Evolutionary conservation across 768 basidiomycete species (phyloP).

Genomic region (Kwoniella europaea): DNA sequence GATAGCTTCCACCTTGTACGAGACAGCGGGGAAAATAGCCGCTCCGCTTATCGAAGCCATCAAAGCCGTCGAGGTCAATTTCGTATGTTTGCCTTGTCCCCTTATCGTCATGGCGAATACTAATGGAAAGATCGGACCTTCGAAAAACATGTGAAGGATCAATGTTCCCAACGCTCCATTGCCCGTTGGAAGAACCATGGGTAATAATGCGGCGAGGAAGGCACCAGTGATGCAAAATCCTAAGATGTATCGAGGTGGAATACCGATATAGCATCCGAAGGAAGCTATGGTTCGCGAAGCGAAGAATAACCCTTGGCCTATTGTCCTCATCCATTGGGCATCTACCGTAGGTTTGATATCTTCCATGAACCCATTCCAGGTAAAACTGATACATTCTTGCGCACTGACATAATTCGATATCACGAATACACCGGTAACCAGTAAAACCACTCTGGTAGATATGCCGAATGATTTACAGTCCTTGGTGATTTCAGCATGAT

Average conservation of each 20-base stretch:
- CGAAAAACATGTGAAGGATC: conserved; percentile 47
- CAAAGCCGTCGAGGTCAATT: conserved; percentile 41
- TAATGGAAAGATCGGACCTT: conserved; percentile 52
- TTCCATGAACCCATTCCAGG: conserved; percentile 27
- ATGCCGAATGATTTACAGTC: conserved; percentile 27
- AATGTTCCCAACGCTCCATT: conserved; percentile 33
- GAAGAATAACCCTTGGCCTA: conserved; percentile 45
- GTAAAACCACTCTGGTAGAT: conserved; percentile 25
- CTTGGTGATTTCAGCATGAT: conserved; percentile 34
- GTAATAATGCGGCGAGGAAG: conserved; percentile 38
- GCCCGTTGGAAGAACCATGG: conserved; percentile 31
- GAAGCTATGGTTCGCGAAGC: conserved; percentile 48
- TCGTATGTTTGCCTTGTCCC: conserved; percentile 48
- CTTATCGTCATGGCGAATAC: conserved; percentile 53
- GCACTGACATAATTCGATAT: conserved; percentile 49
- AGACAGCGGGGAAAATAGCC: conserved; percentile 38
- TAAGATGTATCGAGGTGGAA: conserved; percentile 48
- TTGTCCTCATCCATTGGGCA: conserved; percentile 31
- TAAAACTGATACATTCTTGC: conserved; percentile 50
- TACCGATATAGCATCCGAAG: conserved; percentile 37
- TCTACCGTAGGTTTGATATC: conserved; percentile 32
- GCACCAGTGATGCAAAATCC: conserved; percentile 39
- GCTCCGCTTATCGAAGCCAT: conserved; percentile 48
- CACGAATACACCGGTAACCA: conserved; percentile 32
- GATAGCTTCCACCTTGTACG: conserved; percentile 35